Evolutionary conservation across 2,329 filamentous ascomycete genomes (phyloP), one percentile per base, ranked within the genome.

Genomic region (Trichoderma arundinaceum): DNA sequence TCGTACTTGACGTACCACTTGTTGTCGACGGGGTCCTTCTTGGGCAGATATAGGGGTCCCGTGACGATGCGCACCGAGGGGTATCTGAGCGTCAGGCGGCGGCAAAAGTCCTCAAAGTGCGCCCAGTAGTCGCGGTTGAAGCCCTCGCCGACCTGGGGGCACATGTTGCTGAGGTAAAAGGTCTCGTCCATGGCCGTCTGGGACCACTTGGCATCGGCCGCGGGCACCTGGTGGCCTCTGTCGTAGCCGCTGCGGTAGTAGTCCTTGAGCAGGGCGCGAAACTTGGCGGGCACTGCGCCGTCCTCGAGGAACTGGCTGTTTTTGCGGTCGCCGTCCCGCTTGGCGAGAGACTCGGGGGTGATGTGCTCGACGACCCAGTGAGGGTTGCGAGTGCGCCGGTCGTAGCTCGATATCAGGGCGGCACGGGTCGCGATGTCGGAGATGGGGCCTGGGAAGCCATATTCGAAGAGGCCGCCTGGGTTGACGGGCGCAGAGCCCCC

Each of bases 51-150:
- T 49, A 99, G 80, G 2, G 95, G 95, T 0, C 95, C 95, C 0
- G 95, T 99, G 64, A 97, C 92, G 71, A 98, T 90, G 68, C 95
- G 86, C 32, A 99, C 94, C 48, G 87, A 91, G 1, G 94, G 94
- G 75, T 97, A 99, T 62, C 82, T 85, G 53, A 83, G 80, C 0
- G 94, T 94, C 70, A 99, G 83, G 17, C 92, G 84, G 9, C 95
- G 87, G 80, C 94, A 97, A 75, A 98, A 99, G 75, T 97, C 94
- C 81, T 99, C 95, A 71, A 99, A 94, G 78, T 99, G 95, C 43
- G 95, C 91, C 95, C 95, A 99, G 86, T 99, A 99, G 81, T 99
- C 95, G 59, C 95, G 87, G 81, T 99, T 99, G 84, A 99, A 99
- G 66, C 95, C 95, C 76, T 97, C 92, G 71, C 95, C 95, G 35